phyloP scores from a whole-genome alignment of 2,329 filamentous ascomycete genomes.

The Leptographium procerum region DNA sequence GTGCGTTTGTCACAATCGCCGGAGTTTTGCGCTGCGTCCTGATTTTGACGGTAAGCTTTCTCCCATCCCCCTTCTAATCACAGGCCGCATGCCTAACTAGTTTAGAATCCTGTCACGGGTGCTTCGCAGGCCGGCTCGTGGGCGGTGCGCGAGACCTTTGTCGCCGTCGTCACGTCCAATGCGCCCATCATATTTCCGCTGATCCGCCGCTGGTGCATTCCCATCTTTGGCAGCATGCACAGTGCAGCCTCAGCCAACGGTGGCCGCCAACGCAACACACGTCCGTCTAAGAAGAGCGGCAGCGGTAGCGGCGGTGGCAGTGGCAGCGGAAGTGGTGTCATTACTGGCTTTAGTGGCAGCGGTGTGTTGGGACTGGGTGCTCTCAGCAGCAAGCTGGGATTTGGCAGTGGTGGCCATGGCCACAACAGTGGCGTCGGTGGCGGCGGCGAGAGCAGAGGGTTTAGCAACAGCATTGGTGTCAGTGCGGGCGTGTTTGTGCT shows the following conservation, averaged over 20 bases:
- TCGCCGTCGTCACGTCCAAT: constrained; percentile 16
- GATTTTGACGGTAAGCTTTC: constrained; percentile 26
- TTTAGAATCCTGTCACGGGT: constrained; percentile 23
- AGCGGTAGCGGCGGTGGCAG: neutral
- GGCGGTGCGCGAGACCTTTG: constrained; percentile 20
- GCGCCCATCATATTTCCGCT: constrained; percentile 14
- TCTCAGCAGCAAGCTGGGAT: neutral
- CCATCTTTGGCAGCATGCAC: constrained; percentile 4
- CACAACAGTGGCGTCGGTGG: neutral
- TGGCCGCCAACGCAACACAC: neutral
- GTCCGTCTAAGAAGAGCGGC: neutral
- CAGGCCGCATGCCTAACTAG: neutral
- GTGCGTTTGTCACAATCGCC: constrained; percentile 42
- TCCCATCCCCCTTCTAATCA: neutral
- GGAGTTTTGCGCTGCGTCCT: constrained; percentile 42
- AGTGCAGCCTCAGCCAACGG: neutral
- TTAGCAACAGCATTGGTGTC: neutral
- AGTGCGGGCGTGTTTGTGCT: constrained; percentile 11
- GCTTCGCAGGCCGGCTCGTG: constrained; percentile 27
- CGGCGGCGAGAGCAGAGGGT: neutral
- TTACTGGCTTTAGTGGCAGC: no score
- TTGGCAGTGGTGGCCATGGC: neutral
- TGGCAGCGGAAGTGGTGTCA: no score
- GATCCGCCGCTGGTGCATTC: constrained; percentile 9
- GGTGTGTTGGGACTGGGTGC: neutral